Evolutionary conservation across 1,284 basidiomycete species (phyloP).

Genomic region (Cystobasidium slooffiae): DNA sequence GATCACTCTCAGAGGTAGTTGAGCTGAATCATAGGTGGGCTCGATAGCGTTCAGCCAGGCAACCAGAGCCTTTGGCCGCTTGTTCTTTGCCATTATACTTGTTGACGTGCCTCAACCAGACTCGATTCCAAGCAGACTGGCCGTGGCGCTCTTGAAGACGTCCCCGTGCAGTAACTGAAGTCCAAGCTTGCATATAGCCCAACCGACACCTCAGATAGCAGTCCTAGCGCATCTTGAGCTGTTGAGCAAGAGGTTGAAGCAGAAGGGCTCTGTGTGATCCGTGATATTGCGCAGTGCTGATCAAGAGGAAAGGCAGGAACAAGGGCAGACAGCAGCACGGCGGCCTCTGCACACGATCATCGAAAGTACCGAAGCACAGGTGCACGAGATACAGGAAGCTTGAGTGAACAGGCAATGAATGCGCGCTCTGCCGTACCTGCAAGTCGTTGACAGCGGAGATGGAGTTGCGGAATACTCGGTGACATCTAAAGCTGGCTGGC

Average conservation of each 20-base stretch:
- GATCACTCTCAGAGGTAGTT: conserved; percentile 3
- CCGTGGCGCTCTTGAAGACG: background rate
- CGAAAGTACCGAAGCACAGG: background rate
- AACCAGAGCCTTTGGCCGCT: conserved; percentile 24
- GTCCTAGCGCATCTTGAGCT: too few relatives aligned
- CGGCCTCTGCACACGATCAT: background rate
- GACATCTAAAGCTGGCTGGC: conserved; percentile 4
- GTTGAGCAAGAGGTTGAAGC: too few relatives aligned
- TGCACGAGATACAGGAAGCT: background rate
- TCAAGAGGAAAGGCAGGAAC: background rate
- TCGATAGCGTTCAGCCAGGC: conserved; percentile 31
- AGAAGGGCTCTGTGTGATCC: too few relatives aligned
- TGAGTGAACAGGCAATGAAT: conserved; percentile 22
- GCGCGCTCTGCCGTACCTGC: conserved; percentile 20
- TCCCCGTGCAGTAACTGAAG: too few relatives aligned
- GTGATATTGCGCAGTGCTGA: too few relatives aligned
- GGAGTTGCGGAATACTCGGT: conserved; percentile 31
- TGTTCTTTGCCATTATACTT: background rate
- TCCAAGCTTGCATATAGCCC: too few relatives aligned
- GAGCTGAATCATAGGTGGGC: background rate
- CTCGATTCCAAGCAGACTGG: background rate
- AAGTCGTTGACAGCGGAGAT: background rate
- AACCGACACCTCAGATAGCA: too few relatives aligned
- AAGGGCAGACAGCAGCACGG: background rate
- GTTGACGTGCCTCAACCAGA: background rate